These are phyloP conservation scores for Prunus yedoensis DNA, from an alignment of 331 rosid genomes.

Conservation along the genomic window DNA sequence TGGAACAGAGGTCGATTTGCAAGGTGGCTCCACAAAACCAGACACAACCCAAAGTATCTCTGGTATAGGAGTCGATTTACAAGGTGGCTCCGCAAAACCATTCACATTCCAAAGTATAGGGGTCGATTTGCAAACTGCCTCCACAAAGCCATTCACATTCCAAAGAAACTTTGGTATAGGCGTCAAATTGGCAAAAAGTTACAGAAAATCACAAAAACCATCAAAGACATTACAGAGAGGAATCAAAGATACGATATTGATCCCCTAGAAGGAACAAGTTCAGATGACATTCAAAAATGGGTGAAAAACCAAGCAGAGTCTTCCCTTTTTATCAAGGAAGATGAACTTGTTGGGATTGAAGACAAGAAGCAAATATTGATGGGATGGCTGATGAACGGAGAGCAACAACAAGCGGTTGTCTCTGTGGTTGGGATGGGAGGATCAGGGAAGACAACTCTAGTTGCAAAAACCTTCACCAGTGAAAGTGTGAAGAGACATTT, in stretches of 20 bases:
- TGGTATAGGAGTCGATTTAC: background rate
- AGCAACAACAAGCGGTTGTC: background rate
- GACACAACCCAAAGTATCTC: too few species aligned
- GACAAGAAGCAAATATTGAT: background rate
- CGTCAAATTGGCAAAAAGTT: background rate
- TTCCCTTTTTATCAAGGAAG: slow-evolving; percentile 11
- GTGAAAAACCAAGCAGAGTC: background rate
- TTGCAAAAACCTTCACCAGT: too few species aligned
- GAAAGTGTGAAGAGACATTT: too few species aligned
- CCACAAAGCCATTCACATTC: background rate
- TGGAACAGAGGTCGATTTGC: slow-evolving; percentile 3
- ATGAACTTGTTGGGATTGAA: slow-evolving; percentile 14
- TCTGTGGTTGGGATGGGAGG: slow-evolving; percentile 26
- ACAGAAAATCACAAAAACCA: background rate
- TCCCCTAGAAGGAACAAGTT: background rate
- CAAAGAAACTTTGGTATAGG: slow-evolving; percentile 6
- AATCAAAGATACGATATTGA: background rate
- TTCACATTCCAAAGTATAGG: background rate
- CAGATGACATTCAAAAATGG: background rate
- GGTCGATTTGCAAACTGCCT: background rate
- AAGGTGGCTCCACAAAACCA: background rate
- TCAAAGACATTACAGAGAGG: slow-evolving; percentile 18
- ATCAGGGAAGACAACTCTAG: background rate
- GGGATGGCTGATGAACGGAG: background rate
- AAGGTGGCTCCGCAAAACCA: background rate